These are phyloP conservation scores for Mycena haematopus DNA, from an alignment of 768 basidiomycete genomes.

Conservation along the genomic window DNA sequence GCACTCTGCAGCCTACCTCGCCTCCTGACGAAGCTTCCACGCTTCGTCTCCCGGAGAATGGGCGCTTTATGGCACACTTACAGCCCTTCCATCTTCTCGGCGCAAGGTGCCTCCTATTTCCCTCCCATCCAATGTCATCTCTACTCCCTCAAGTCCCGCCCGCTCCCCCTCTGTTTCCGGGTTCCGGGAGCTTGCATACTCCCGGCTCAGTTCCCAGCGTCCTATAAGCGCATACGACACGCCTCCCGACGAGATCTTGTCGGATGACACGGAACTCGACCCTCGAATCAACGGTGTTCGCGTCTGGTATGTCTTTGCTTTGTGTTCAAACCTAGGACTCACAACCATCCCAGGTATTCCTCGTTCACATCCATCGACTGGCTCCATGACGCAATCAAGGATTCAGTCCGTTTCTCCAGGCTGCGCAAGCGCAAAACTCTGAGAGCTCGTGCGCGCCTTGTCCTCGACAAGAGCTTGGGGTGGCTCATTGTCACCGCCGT, in stretches of 20 bases:
- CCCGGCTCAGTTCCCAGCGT: constrained; percentile 56
- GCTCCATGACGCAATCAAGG: constrained; percentile 96
- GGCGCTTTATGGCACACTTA: constrained; percentile 64
- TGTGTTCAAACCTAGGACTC: too few relatives aligned
- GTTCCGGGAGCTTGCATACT: constrained; percentile 32
- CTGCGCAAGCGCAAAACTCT: constrained; percentile 74
- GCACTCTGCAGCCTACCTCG: constrained; percentile 29
- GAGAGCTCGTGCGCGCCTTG: constrained; percentile 66
- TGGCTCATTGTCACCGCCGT: constrained; percentile 91
- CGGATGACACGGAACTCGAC: constrained; percentile 55
- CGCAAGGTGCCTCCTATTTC: constrained; percentile 39
- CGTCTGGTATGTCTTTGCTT: constrained; percentile 61
- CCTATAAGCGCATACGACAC: constrained; percentile 81
- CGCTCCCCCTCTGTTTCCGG: constrained; percentile 45
- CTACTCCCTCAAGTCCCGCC: constrained; percentile 44
- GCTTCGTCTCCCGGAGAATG: constrained; percentile 38
- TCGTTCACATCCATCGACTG: too few relatives aligned
- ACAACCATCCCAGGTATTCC: too few relatives aligned
- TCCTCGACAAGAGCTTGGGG: constrained; percentile 79
- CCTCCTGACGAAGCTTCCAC: constrained; percentile 42
- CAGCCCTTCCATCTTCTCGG: constrained; percentile 36
- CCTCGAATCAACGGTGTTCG: constrained; percentile 85
- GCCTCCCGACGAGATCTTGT: constrained; percentile 43
- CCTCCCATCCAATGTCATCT: constrained; percentile 43
- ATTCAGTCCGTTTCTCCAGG: constrained; percentile 80